These are phyloP conservation scores for Globisporangium perplexum DNA, from an alignment of 352 stramenopile genomes.

Conservation along the genomic window DNA sequence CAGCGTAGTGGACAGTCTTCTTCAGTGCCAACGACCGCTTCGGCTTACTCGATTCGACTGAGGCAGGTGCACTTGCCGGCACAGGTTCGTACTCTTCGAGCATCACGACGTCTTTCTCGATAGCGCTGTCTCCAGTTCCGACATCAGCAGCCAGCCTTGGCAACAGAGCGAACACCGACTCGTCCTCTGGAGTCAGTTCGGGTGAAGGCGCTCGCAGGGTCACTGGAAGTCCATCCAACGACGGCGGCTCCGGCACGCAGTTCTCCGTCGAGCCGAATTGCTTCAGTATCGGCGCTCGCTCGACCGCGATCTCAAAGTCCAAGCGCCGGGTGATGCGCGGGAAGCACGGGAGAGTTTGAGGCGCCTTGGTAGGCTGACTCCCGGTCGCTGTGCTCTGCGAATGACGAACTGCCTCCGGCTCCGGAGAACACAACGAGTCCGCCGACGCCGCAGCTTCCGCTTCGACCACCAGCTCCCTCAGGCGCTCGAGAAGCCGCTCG, in stretches of 20 bases:
- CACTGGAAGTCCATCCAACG: neutral
- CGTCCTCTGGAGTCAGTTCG: conserved; percentile 10
- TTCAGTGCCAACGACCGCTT: conserved; percentile 10
- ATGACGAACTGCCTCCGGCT: conserved; percentile 6
- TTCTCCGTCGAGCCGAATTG: conserved; percentile 9
- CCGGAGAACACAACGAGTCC: conserved; percentile 19
- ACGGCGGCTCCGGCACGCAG: conserved; percentile 25
- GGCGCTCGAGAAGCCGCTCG: conserved; percentile 26
- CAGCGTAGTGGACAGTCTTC: neutral
- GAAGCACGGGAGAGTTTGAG: conserved; percentile 15
- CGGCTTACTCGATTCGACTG: neutral
- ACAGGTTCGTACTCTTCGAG: neutral
- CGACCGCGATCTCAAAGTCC: conserved; percentile 27
- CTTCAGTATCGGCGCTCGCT: neutral
- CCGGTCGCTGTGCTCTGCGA: conserved; percentile 3
- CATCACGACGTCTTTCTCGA: neutral
- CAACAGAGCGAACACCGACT: conserved; percentile 7
- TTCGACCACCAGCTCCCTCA: conserved; percentile 24
- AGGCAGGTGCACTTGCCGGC: too few relatives aligned
- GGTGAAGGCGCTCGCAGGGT: neutral
- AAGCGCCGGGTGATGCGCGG: conserved; percentile 37
- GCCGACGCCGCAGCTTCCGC: conserved; percentile 13
- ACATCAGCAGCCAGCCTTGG: neutral
- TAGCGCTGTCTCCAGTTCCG: neutral
- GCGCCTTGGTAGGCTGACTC: conserved; percentile 11